Evolutionary conservation across 345 rosid species (phyloP), one percentile per base, ranked within the genome.

Genomic region (Hibiscus syriacus): DNA sequence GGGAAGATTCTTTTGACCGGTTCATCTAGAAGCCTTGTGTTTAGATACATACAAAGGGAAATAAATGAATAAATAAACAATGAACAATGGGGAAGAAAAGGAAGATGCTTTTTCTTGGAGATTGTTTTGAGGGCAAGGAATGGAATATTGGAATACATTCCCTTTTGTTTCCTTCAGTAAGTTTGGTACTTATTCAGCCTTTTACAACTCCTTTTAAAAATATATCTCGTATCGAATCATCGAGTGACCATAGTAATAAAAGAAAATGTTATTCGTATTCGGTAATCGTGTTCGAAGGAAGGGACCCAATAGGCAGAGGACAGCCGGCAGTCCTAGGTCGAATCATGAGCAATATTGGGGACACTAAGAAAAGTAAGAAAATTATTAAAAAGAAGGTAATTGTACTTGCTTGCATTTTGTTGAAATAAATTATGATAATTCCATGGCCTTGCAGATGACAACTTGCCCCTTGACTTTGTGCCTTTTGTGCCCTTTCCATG

Each of bases 161-260:
- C 73, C 29, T 75, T 70, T 75, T 85, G 89, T 87, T 96, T 74
- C 85, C 83, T 81, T 94, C 82, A 78, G 80, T 84, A 94, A 91
- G 91, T 86, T 89, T n/a, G n/a, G n/a, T n/a, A n/a, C n/a, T n/a
- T n/a, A n/a, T n/a, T n/a, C n/a, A n/a, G n/a, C n/a, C n/a, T n/a
- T 14, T 61, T 10, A 22, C 26, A 53, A 22, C 56, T 53, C 55
- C 2, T 53, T 22, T 4, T 11, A 22, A 14, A 45, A 38, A 38
- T 10, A 38, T 38, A 38, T 38, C 41, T 38, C 41, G 3, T 38
- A 38, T 38, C 41, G 41, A 3, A 12, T 16, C n/a, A n/a, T n/a
- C n/a, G n/a, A n/a, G n/a, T n/a, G n/a, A n/a, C 17, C 49, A 45
- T 17, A 13, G 17, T 45, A 45, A n/a, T n/a, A n/a, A n/a, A n/a